Evolutionary conservation across 495 filamentous ascomycete genomes (phyloP).

Genomic region (Rostrohypoxylon terebratum): DNA sequence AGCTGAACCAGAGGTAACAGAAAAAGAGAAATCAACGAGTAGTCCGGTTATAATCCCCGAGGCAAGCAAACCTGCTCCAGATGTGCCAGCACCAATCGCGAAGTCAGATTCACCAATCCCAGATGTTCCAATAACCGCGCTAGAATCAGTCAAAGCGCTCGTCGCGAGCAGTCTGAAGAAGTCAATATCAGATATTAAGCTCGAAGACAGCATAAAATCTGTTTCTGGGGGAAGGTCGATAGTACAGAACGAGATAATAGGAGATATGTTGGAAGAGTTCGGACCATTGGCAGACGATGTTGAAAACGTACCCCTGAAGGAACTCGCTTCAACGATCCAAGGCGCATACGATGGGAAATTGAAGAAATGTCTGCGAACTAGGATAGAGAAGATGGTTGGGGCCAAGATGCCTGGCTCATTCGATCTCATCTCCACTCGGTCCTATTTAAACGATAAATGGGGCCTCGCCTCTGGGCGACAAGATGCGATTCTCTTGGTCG

Average conservation of each 20-base stretch:
- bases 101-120: slow-evolving; percentile 80
- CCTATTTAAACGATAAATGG: slow-evolving; percentile 85
- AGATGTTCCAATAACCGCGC: slow-evolving; percentile 79
- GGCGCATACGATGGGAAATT: slow-evolving; percentile 89
- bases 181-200: slow-evolving; percentile 76
- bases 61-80: slow-evolving; percentile 58
- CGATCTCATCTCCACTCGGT: slow-evolving; percentile 84
- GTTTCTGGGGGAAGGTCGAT: slow-evolving; percentile 76
- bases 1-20: slow-evolving; percentile 64
- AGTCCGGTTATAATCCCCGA: slow-evolving; percentile 45
- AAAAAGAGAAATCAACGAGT: slow-evolving; percentile 65
- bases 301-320: slow-evolving; percentile 88
- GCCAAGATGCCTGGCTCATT: slow-evolving; percentile 95
- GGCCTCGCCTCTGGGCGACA: slow-evolving; percentile 83
- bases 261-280: slow-evolving; percentile 90
- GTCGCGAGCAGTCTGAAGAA: slow-evolving; percentile 92
- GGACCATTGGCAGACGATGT: slow-evolving; percentile 90
- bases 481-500: slow-evolving; percentile 81
- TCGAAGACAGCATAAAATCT: slow-evolving; percentile 87
- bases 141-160: slow-evolving; percentile 79
- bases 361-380: slow-evolving; percentile 85
- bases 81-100: slow-evolving; percentile 63
- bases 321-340: slow-evolving; percentile 87
- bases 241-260: slow-evolving; percentile 85
- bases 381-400: slow-evolving; percentile 83